Evolutionary conservation across 163 green algal species (phyloP).

Genomic region (Chlamydomonas reinhardtii): DNA sequence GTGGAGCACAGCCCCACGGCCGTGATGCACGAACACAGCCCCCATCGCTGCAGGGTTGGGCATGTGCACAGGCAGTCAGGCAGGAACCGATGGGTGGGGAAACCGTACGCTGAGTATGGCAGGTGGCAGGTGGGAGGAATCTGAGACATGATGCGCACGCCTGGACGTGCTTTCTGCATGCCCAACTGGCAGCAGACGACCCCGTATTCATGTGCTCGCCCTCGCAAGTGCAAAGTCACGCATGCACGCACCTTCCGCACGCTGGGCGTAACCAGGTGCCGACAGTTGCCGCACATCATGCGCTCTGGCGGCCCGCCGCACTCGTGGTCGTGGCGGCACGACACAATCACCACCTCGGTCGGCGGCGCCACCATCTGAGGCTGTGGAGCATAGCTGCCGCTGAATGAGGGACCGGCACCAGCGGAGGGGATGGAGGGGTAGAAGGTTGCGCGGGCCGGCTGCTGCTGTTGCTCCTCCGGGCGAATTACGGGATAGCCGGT

Average conservation of each 20-base stretch:
- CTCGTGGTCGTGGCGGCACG: conserved; percentile 3
- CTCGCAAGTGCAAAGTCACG: too few relatives aligned
- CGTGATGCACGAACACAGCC: conserved; percentile 11
- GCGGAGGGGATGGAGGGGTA: neutral
- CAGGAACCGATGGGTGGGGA: too few relatives aligned
- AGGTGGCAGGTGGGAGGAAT: too few relatives aligned
- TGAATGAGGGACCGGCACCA: too few relatives aligned
- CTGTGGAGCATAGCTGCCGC: too few relatives aligned
- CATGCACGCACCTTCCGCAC: conserved; percentile 1
- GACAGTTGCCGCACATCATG: neutral
- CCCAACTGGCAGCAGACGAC: too few relatives aligned
- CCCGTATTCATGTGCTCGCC: too few relatives aligned
- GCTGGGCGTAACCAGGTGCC: neutral
- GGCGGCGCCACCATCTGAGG: neutral
- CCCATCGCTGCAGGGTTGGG: neutral
- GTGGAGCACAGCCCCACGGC: conserved; percentile 8
- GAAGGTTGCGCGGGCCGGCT: too few relatives aligned
- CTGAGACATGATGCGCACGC: too few relatives aligned
- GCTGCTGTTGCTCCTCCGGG: neutral
- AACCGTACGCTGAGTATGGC: too few relatives aligned
- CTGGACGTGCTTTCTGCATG: too few relatives aligned
- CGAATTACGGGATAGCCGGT: conserved; percentile 9
- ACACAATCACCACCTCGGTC: neutral
- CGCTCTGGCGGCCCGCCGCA: neutral
- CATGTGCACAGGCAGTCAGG: too few relatives aligned